These are phyloP conservation scores for Neoboletus subvelutipes DNA, from an alignment of 768 basidiomycete species.

Conservation along the genomic window DNA sequence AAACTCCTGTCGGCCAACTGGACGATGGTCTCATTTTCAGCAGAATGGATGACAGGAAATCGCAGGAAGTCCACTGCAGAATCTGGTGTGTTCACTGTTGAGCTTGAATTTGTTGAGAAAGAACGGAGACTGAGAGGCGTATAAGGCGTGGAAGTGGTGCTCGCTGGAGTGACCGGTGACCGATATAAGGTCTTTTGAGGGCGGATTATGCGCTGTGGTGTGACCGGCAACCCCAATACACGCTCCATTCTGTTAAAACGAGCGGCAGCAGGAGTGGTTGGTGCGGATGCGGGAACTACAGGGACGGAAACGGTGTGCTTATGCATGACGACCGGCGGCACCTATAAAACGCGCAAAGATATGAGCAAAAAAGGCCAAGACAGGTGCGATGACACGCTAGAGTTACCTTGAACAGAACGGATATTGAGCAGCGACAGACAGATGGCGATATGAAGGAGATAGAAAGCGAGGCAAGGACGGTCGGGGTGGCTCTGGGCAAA, in stretches of 20 bases:
- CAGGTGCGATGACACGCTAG: neutral
- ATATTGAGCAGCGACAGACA: slow-evolving; percentile 13
- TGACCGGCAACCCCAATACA: slow-evolving; percentile 46
- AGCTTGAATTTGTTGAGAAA: slow-evolving; percentile 50
- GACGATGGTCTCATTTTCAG: slow-evolving; percentile 35
- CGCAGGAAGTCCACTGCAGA: slow-evolving; percentile 40
- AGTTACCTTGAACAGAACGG: slow-evolving; percentile 24
- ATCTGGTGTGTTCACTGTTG: slow-evolving; percentile 58
- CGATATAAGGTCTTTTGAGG: slow-evolving; percentile 43
- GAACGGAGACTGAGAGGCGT: slow-evolving; percentile 71
- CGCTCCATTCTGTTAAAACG: slow-evolving; percentile 36
- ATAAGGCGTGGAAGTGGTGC: slow-evolving; percentile 53
- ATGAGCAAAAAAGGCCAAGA: slow-evolving; percentile 10
- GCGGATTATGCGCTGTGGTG: slow-evolving; percentile 61
- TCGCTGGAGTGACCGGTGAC: slow-evolving; percentile 63
- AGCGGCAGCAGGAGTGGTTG: slow-evolving; percentile 41
- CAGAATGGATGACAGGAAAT: slow-evolving; percentile 43
- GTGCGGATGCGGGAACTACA: slow-evolving; percentile 41
- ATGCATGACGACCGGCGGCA: slow-evolving; percentile 26
- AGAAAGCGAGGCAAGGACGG: slow-evolving; percentile 16
- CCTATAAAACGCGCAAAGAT: slow-evolving; percentile 6
- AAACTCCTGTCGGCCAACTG: slow-evolving; percentile 45
- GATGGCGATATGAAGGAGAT: slow-evolving; percentile 30
- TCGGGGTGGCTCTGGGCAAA: slow-evolving; percentile 24
- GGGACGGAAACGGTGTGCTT: slow-evolving; percentile 33